phyloP scores from a whole-genome alignment of 1,284 basidiomycete genomes.

The Ceratobasidium sp. region DNA sequence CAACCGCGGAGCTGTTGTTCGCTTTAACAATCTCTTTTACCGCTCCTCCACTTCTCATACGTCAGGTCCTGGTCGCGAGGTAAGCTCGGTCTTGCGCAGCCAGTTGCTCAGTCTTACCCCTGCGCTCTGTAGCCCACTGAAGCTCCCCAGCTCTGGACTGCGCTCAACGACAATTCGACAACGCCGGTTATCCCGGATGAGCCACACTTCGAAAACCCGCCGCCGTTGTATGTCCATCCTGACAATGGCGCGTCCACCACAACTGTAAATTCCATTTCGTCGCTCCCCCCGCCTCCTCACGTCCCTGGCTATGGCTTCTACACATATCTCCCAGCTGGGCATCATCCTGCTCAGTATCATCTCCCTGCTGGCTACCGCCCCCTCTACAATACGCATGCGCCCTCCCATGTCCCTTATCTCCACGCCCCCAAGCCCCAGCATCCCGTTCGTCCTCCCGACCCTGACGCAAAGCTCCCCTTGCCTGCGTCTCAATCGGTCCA shows the following conservation, averaged over 20 bases:
- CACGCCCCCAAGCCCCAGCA: conserved; percentile 40
- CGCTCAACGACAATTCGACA: neutral
- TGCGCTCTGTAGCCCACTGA: conserved; percentile 18
- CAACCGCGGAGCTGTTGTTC: conserved; percentile 28
- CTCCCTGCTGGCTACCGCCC: conserved; percentile 35
- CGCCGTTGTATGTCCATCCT: conserved; percentile 38
- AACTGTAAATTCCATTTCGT: conserved; percentile 31
- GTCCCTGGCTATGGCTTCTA: conserved; percentile 34
- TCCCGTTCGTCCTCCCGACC: conserved; percentile 36
- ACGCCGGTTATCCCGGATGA: conserved; percentile 4
- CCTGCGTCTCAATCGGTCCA: conserved; percentile 12
- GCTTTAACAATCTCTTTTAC: conserved; percentile 32
- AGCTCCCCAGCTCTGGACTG: conserved; percentile 33
- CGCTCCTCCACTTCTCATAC: conserved; percentile 27
- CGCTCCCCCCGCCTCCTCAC: conserved; percentile 24
- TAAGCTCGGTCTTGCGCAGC: neutral
- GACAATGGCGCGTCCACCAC: conserved; percentile 29
- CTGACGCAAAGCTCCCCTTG: conserved; percentile 28
- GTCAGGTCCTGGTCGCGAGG: conserved; percentile 28
- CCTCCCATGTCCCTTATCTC: conserved; percentile 21
- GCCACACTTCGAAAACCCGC: conserved; percentile 10
- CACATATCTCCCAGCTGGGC: conserved; percentile 41
- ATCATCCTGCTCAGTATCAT: conserved; percentile 35
- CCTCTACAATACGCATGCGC: conserved; percentile 4
- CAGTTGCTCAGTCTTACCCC: conserved; percentile 1